Conservation (phyloP, 2,329 filamentous ascomycete species). For the Arthrobotrys sinensis region DNA sequence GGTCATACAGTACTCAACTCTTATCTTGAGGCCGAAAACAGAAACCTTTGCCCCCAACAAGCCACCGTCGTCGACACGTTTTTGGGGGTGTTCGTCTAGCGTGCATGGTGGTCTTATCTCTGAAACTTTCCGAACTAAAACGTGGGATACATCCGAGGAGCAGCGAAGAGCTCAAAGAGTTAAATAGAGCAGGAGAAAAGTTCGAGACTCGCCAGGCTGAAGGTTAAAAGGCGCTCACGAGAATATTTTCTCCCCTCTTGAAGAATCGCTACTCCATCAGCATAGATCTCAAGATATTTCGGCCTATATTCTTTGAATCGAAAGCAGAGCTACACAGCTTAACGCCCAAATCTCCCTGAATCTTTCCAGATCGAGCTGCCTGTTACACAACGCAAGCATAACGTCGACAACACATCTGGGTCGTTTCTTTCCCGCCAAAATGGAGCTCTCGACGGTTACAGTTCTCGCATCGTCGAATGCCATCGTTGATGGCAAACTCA, state of each 20-base stretch:
- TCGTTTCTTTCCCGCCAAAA: constrained; percentile 63
- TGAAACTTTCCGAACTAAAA: constrained; percentile 58
- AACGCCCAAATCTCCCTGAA: constrained; percentile 2
- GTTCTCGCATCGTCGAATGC: constrained; percentile 88
- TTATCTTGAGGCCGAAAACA: constrained; percentile 33
- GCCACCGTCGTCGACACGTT: constrained; percentile 35
- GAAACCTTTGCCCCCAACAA: constrained; percentile 45
- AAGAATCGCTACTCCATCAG: neutral
- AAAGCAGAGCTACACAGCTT: neutral
- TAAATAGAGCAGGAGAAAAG: constrained; percentile 60
- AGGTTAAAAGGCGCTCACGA: constrained; percentile 44
- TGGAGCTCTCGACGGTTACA: constrained; percentile 70
- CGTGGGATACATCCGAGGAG: constrained; percentile 46
- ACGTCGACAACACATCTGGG: constrained; percentile 50
- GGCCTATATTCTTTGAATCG: neutral
- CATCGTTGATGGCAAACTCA: constrained; percentile 82
- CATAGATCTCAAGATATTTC: neutral
- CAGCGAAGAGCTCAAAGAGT: constrained; percentile 38
- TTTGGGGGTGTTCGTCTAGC: constrained; percentile 16
- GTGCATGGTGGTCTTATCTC: constrained; percentile 54
- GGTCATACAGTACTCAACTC: constrained; percentile 21
- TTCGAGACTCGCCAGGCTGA: constrained; percentile 3
- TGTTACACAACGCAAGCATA: constrained; percentile 56
- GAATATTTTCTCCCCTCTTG: constrained; percentile 7
- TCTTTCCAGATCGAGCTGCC: constrained; percentile 26